Evolutionary conservation across 2,329 filamentous ascomycete species (phyloP), one percentile per base, ranked within the genome.

Genomic region (Penicillium sp.): DNA sequence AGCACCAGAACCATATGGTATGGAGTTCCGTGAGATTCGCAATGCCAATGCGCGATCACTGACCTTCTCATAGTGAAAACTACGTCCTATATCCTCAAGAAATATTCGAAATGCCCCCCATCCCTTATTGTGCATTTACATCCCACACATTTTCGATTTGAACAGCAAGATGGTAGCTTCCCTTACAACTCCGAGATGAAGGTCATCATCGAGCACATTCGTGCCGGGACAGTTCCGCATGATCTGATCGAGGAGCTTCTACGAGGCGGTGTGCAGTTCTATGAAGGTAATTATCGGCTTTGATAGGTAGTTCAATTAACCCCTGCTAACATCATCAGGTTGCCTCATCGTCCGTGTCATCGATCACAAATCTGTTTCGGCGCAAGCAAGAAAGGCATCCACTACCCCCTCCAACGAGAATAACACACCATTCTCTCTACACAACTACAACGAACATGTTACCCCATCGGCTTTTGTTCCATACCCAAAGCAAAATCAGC

Each of bases 341-440:
- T 96, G 93, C 70, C 83, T 99, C 57, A 97, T 99, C 65, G 92
- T 99, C 37, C 89, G 96, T 73, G 81, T 97, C n/a, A 85, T 96
- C 68, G 91, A 97, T 72, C 90, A 96, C 78, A 90, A 89, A 68
- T 86, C 88, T 0, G 79, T 79, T 42, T 81, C 82, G 61, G 79
- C 82, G 65, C 86, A 91, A 63, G 72, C 79, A 10, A 86, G 84
- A 64, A 81, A 80, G 66, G 77, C 78, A 56, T 82, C 79, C 50
- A 80, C 78, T 51, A 79, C 79, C 27, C 80, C 85, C 1, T 79
- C 83, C 21, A 84, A 84, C 37, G 86, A 82, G 63, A 88, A 87
- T 54, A 84, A 84, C 40, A 78, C 82, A 4, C 86, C 88, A 12
- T 93, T 90, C 62, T 97, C 93, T 0, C 88, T 99, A 45, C 93